Base-by-base conservation (phyloP, 2,329 filamentous ascomycete genomes). In the Exophiala sp. region DNA sequence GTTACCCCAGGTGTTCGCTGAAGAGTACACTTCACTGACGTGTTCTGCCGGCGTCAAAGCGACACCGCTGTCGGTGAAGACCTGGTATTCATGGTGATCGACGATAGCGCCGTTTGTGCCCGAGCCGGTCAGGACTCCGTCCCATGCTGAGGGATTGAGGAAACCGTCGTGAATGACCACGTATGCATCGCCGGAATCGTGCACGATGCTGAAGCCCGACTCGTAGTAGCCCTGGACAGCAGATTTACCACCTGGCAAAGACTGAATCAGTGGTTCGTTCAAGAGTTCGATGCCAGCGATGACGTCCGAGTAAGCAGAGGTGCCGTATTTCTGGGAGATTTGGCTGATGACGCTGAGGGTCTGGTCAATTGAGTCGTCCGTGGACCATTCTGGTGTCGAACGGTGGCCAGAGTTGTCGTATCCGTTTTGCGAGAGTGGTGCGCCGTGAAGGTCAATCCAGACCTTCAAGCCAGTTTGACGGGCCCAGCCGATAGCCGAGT, bases 21-120 rank as follows among this genome's bases (percentile, higher is more conserved):
- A 78, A 48, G 72, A 74, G 70, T 84, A 88, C 47, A 80, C 82
- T 24, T 71, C 69, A 53, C 77, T 69, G 35, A 80, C 70, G 60
- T 88, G 85, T 51, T 80, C 65, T 59, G 72, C 70, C 3, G 77
- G 75, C 34, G 72, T 68, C 66, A 80, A 68, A 18, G 74, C 72
- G 29, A 85, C 70, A 24, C 80, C 71, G 0, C 69, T 72, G 20
- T 75, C 68, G 55, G 73, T 75, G 69, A 87, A 87, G 54, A 84
- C 75, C 65, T 87, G 80, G 65, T 88, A 88, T 65, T 87, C 82
- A 65, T 88, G 85, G 54, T 85, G 83, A 64, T 88, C 85, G 58
- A 88, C 69, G 42, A 80, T 78, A 38, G 86, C 78, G 43, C 80
- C 78, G 44, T 66, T 66, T 54, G 71, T 68, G 8, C 69, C 71